Base-by-base conservation (phyloP, 2,329 filamentous ascomycete genomes). In the Colletotrichum incanum region DNA sequence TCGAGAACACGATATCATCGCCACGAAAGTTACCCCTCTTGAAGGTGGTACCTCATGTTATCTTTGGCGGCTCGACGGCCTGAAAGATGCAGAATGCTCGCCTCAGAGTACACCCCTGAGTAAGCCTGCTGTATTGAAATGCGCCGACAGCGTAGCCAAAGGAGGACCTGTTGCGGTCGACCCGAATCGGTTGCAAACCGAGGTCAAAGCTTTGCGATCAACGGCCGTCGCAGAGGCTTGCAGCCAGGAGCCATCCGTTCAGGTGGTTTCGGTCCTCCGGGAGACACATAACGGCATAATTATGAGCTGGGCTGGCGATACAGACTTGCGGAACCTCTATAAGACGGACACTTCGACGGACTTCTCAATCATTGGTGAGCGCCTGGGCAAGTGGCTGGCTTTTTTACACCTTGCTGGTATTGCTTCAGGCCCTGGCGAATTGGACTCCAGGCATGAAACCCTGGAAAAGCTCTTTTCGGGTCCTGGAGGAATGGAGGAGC, bases 91-190 rank as follows among this genome's bases (percentile, higher is more conserved):
- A 8, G 43, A 50, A 9, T 28, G 28, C 9, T 52, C 60, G 3
- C 20, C 47, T 28, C 41, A 52, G 23, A 34, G 28, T 23, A 20
- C 39, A 1, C 5, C 31, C 6, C 28, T n/a, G 23, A 14, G 47
- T 14, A 11, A 63, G n/a, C 47, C 60, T 12, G 60, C 34, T 20
- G 34, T 63, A 12, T 11, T 63, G 20, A 63, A 63, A n/a, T 63
- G 60, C 47, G 60, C 60, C 60, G 60, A 63, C 60, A 63, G 60
- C 47, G 31, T 20, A 1, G 18, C 60, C n/a, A 63, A 63, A n/a
- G 12, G 6, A 20, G 34, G 9, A 20, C 12, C 7, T 6, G 16
- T 54, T 14, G 20, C 45, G 8, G 60, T 63, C 16, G 23, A 31
- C 12, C 31, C 60, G 8, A 34, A 41, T 3, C 60, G 60, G 4